Percentiles rank a stretch among this genome's conserved stretches.
These are phyloP conservation scores for Colletotrichum chrysophilum DNA, from an alignment of 2,329 filamentous ascomycete species.

Conservation along the genomic window DNA sequence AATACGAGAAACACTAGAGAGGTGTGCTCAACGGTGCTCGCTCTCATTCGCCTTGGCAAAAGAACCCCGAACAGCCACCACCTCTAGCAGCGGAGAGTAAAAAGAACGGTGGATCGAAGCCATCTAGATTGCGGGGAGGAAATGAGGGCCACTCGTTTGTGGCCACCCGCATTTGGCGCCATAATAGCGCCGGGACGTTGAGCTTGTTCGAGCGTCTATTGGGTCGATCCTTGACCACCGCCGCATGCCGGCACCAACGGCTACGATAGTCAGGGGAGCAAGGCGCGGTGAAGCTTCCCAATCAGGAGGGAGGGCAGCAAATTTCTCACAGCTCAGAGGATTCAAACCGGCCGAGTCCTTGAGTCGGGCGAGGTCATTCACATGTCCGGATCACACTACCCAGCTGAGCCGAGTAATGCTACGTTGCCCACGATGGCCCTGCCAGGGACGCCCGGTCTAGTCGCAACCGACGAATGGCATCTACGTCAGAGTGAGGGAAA, in stretches of 20 bases:
- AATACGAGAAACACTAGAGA: slow-evolving; percentile 1
- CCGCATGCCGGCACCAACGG: neutral
- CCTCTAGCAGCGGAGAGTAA: neutral
- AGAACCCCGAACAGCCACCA: neutral
- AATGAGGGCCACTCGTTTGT: slow-evolving; percentile 1
- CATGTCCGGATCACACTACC: neutral
- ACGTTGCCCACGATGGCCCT: neutral
- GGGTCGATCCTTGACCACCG: slow-evolving; percentile 8
- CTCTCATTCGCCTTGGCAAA: neutral
- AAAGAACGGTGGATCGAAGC: neutral
- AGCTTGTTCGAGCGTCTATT: slow-evolving; percentile 13
- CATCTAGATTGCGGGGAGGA: neutral
- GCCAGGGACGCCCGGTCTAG: neutral
- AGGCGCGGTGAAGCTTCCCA: neutral
- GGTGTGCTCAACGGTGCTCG: neutral
- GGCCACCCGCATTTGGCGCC: neutral
- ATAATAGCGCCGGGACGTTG: slow-evolving; percentile 8
- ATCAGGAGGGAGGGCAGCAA: neutral
- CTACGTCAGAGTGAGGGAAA: neutral
- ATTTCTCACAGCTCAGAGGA: neutral
- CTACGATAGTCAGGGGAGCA: neutral
- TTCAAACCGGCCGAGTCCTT: neutral
- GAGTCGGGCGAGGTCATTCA: neutral
- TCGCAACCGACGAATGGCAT: neutral
- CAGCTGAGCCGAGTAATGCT: neutral